phyloP scores from a whole-genome alignment of 192 early-diverging fungal species.

The Coemansia sp. region DNA sequence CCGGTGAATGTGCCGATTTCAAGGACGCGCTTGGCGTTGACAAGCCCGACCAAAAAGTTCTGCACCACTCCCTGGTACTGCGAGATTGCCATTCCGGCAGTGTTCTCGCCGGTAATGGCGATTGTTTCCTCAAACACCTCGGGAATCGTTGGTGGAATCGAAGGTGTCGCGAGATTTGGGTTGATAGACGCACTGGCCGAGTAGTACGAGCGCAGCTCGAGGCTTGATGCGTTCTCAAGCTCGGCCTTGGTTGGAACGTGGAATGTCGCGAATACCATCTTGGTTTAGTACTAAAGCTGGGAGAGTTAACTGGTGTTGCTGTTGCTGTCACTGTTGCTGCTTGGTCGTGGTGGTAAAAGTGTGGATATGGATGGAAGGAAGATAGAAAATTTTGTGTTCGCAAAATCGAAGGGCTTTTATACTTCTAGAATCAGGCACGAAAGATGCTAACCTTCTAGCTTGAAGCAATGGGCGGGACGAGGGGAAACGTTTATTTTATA shows the following conservation, averaged over 20 bases:
- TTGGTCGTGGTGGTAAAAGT: neutral
- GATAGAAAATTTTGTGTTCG: neutral
- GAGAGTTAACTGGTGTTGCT: neutral
- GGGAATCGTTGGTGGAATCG: constrained; percentile 24
- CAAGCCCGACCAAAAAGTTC: constrained; percentile 52
- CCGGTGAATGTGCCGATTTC: constrained; percentile 76
- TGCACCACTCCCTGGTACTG: constrained; percentile 58
- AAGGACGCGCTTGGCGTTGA: constrained; percentile 57
- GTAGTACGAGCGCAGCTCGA: constrained; percentile 27
- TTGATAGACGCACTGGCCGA: constrained; percentile 33
- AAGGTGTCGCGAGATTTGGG: constrained; percentile 19
- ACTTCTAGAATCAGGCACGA: too few relatives aligned
- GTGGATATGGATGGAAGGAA: neutral
- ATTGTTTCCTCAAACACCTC: constrained; percentile 16
- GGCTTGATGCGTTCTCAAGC: constrained; percentile 14
- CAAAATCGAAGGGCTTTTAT: too few relatives aligned
- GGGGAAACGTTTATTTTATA: too few relatives aligned
- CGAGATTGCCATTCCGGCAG: constrained; percentile 53
- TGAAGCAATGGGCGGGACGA: too few relatives aligned
- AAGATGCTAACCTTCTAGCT: too few relatives aligned
- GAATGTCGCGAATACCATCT: neutral
- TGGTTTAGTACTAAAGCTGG: neutral
- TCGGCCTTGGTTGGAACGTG: constrained; percentile 9
- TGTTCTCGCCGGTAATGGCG: neutral
- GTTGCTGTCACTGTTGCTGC: neutral